Percentiles rank a stretch among this genome's conserved stretches.
Evolutionary conservation across 345 rosid genomes (phyloP).

Genomic region (thale cress (Arabidopsis thaliana)): DNA sequence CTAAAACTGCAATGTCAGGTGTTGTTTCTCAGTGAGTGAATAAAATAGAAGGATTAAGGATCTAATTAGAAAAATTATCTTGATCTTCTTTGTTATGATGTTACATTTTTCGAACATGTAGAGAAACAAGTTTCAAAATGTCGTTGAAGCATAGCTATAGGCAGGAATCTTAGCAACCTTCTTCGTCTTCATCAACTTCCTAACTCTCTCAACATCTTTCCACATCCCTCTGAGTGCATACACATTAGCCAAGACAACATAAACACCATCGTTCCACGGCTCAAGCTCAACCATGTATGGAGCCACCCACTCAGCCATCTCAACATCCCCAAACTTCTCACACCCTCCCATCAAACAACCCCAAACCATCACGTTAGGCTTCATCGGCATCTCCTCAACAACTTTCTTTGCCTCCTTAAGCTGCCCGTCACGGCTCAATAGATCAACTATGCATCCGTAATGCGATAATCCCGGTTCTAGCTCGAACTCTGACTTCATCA

Average conservation of each 20-base stretch:
- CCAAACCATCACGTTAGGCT: constrained; percentile 71
- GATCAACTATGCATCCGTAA: constrained; percentile 85
- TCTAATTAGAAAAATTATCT: neutral
- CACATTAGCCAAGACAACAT: constrained; percentile 82
- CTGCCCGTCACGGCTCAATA: constrained; percentile 74
- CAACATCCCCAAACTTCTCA: constrained; percentile 78
- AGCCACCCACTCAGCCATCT: constrained; percentile 89
- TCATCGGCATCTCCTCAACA: constrained; percentile 82
- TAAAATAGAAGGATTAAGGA: neutral
- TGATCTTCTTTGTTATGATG: neutral
- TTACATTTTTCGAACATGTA: constrained; percentile 13
- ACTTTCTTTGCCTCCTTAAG: constrained; percentile 69
- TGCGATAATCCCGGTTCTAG: constrained; percentile 61
- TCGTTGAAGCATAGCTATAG: constrained; percentile 55
- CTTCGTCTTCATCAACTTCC: constrained; percentile 63
- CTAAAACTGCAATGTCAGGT: too few relatives aligned
- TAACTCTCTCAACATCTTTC: constrained; percentile 76
- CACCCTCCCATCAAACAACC: constrained; percentile 94
- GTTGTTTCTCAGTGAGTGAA: neutral
- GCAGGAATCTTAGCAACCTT: constrained; percentile 67
- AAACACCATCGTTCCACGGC: constrained; percentile 86
- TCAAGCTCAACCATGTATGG: constrained; percentile 65
- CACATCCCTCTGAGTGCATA: constrained; percentile 77
- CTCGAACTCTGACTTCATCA: constrained; percentile 63
- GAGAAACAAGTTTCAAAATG: constrained; percentile 1